Conservation (phyloP, 2,329 filamentous ascomycete genomes). For the Aureobasidium sp. region DNA sequence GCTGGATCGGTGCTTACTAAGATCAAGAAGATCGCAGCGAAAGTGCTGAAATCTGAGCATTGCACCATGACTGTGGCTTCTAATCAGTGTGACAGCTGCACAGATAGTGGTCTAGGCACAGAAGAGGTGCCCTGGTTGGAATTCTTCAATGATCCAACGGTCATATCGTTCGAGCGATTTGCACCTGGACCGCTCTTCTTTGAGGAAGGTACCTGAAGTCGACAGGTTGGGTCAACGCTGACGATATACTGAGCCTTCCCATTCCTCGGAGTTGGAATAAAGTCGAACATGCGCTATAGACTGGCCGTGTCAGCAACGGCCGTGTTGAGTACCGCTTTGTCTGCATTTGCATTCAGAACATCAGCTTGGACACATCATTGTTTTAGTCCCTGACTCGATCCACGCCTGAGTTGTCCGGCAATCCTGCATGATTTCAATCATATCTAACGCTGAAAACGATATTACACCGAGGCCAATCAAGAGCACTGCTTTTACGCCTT, state of each 20-base stretch:
- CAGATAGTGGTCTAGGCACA: background rate
- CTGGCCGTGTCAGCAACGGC: no score
- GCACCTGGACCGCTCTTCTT: background rate
- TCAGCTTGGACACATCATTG: no score
- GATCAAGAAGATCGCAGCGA: conserved; percentile 60
- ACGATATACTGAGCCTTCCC: background rate
- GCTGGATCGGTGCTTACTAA: conserved; percentile 62
- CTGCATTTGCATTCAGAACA: no score
- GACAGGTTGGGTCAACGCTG: no score
- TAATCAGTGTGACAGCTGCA: conserved; percentile 1
- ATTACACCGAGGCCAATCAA: no score
- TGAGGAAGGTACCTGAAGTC: background rate
- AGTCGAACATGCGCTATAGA: background rate
- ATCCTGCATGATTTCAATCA: no score
- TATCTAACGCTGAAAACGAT: no score
- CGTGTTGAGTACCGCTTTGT: no score
- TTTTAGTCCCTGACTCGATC: no score
- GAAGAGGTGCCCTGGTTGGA: conserved; percentile 4
- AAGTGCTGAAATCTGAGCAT: conserved; percentile 3
- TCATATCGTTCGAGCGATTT: conserved; percentile 1
- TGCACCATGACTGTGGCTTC: background rate
- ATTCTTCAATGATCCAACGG: background rate
- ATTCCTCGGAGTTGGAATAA: background rate
- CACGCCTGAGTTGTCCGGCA: no score
- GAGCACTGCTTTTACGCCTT: no score